Base-by-base conservation (phyloP, 768 basidiomycete genomes). In the Lentinus tigrinus region DNA sequence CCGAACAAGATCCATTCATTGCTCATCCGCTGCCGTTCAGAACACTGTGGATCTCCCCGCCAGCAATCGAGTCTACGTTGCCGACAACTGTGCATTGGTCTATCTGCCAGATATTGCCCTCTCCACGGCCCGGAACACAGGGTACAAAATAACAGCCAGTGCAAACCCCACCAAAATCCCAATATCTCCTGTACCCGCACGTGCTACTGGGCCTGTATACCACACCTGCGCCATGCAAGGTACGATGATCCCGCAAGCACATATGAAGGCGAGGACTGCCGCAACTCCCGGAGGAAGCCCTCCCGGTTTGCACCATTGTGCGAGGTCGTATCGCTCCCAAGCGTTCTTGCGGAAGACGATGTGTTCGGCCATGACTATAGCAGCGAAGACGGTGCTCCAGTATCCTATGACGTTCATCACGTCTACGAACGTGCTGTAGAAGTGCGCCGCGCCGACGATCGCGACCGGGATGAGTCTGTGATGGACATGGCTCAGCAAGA, bases 201-300 rank as follows among this genome's bases (percentile, higher is more conserved):
- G 65, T 21, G 82, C 82, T 31, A 83, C 75, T 0, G 80, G 79
- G 0, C 82, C 81, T 4, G 73, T 71, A 58, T 76, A 83, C 80
- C 79, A 83, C 39, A 60, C 80, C 44, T 83, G 81, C 42, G 76
- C 74, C 81, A 83, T 83, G 58, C 76, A 78, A 11, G 78, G 74
- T 4, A 82, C 68, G 40, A 79, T 64, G 27, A 76, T 66, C 4
- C 77, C 73, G 27, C 72, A 73, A 1, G 72, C 74, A 38, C 74
- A 76, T 10, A 72, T 19, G 46, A 78, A 77, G 2, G 80, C 70
- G 16, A 74, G 28, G 9, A 78, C 63, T 0, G 77, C 82, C 0
- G 82, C 75, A 8, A 69, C 16, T 0, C 81, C 70, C 3, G 68
- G 65, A n/a, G 82, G 82, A 16, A 83, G 74, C 23, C 63, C 61